Evolutionary conservation across 2,329 filamentous ascomycete species (phyloP).

Genomic region (Dendryphion nanum): DNA sequence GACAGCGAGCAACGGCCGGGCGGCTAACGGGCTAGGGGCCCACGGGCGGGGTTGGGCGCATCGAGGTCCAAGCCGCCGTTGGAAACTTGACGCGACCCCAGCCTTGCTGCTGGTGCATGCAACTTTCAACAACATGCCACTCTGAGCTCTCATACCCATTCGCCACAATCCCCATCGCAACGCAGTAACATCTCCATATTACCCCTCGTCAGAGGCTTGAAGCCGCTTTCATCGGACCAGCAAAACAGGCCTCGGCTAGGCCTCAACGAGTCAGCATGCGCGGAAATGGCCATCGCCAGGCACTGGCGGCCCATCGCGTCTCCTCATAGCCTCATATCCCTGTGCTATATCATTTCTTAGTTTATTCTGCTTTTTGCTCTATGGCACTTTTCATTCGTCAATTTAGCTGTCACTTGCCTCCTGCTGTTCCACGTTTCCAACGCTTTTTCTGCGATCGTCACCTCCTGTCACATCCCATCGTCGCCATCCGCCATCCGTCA

Average conservation of each 20-base stretch:
- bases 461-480: slow-evolving; percentile 15
- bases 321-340: slow-evolving; percentile 15
- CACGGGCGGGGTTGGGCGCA: not conserved
- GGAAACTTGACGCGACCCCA: not conserved
- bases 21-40: not conserved
- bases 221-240: too few relatives aligned
- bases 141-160: too few relatives aligned
- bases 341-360: slow-evolving; percentile 16
- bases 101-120: not conserved
- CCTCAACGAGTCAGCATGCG: too few relatives aligned
- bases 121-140: slow-evolving; percentile 1
- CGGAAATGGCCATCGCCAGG: too few relatives aligned
- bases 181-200: too few relatives aligned
- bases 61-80: not conserved
- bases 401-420: slow-evolving; percentile 5
- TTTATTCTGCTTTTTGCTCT: slow-evolving; percentile 12
- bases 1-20: not conserved
- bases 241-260: too few relatives aligned
- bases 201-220: too few relatives aligned
- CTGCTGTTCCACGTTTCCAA: slow-evolving; percentile 11
- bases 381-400: slow-evolving; percentile 18
- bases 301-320: too few relatives aligned
- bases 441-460: slow-evolving; percentile 16
- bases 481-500: slow-evolving; percentile 10
- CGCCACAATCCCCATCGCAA: too few relatives aligned